Evolutionary conservation across 768 basidiomycete species (phyloP), one percentile per base, ranked within the genome.

Genomic region (Gautieria morchelliformis): DNA sequence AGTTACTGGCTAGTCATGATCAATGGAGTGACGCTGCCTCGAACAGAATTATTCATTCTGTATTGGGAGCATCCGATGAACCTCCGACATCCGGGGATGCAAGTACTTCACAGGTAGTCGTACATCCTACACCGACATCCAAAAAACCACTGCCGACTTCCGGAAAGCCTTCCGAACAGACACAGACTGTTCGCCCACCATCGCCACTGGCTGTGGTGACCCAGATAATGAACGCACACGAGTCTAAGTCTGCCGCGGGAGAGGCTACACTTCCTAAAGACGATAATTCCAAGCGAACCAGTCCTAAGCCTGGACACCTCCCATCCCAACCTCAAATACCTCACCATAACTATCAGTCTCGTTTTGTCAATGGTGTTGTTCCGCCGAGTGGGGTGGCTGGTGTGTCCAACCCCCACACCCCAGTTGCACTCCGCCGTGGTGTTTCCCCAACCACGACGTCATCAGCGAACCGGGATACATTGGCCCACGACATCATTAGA

Each of bases 1-100:
- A 49, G 19, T 8, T 57, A 27, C 35, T 57, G 5, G 46, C 56
- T 15, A 35, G 37, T 19, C 51, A 57, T 17, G 47, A 50, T 1
- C 35, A 57, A n/a, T 57, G 56, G 56, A 48, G 48, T 39, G 48
- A 49, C 4, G 45, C 32, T 2, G 56, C 56, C 15, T 48, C 46
- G 30, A 46, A 20, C 12, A 5, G 54, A 20, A 56, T 35, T 47
- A 11, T 56, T 19, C 6, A 46, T 11, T 47, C 20, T 20, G 32
- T 40, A 35, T 22, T 52, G 20, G 51, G 37, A 20, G 11, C 33
- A 1, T 19, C 32, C n/a, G 20, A 52, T 39, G 30, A n/a, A n/a
- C 15, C 32, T 49, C 6, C 22, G 11, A 12, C 32, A 17, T 27
- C 19, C 8, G 27, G 7, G n/a, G 24, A 27, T 20, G 27, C 2